A percentile compares a stretch with the other conserved stretches of the same genome.
These are phyloP conservation scores for Lactarius trivialis DNA, from an alignment of 768 basidiomycete genomes.

Conservation along the genomic window DNA sequence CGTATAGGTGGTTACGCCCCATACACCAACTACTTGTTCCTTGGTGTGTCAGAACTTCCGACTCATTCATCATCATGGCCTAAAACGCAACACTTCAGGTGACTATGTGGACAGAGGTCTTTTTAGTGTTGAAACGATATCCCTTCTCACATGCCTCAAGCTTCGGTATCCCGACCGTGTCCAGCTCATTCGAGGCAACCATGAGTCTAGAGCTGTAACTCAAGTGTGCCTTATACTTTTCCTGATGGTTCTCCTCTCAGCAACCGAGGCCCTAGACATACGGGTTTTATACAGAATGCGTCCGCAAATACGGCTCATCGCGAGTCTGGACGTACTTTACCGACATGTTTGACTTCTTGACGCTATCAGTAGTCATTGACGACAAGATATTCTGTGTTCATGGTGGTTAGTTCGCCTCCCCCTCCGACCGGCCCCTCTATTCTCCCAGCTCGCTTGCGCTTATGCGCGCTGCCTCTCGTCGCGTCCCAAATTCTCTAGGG, in stretches of 20 bases:
- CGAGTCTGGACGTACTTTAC: slow-evolving; percentile 99
- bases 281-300: slow-evolving; percentile 98
- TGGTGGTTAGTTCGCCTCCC: slow-evolving; percentile 56
- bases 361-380: slow-evolving; percentile 95
- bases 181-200: slow-evolving; percentile 95
- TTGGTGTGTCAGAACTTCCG: slow-evolving; percentile 53
- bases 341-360: slow-evolving; percentile 99
- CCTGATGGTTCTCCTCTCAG: neutral
- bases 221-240: slow-evolving; percentile 57
- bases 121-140: slow-evolving; percentile 98
- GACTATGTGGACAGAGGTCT: slow-evolving; percentile 98
- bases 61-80: neutral
- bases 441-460: slow-evolving; percentile 9
- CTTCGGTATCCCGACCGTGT: slow-evolving; percentile 95
- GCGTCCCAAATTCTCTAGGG: slow-evolving; percentile 39
- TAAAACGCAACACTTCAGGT: slow-evolving; percentile 41
- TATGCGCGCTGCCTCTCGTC: neutral
- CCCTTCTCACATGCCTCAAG: slow-evolving; percentile 92
- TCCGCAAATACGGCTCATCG: slow-evolving; percentile 92
- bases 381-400: slow-evolving; percentile 99
- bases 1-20: slow-evolving; percentile 97
- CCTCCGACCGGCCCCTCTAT: slow-evolving; percentile 1
- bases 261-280: slow-evolving; percentile 60
- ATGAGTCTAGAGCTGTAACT: slow-evolving; percentile 95
- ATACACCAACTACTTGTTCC: slow-evolving; percentile 95